Percentiles rank a stretch among this genome's conserved stretches.
phyloP scores from a whole-genome alignment of 192 early-diverging fungal genomes.

The Coemansia erecta region DNA sequence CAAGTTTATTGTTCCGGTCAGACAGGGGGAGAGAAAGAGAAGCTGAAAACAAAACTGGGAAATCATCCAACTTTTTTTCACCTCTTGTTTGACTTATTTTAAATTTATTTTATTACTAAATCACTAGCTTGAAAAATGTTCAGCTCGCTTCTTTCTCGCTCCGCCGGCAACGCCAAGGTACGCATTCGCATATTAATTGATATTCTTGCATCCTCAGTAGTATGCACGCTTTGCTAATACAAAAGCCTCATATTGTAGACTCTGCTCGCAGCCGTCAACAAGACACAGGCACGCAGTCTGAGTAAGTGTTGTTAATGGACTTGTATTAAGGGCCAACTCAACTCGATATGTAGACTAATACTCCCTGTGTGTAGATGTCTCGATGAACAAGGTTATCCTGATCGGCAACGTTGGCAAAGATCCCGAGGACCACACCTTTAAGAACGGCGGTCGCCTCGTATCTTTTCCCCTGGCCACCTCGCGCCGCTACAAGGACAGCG shows the following conservation, averaged over 20 bases:
- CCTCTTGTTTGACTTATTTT: background rate
- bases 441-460: constrained; percentile 51
- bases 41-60: too few species aligned
- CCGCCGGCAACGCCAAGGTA: constrained; percentile 25
- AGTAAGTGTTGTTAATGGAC: constrained; percentile 11
- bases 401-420: constrained; percentile 65
- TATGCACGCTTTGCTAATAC: background rate
- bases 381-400: constrained; percentile 65
- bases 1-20: background rate
- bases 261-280: background rate
- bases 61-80: background rate
- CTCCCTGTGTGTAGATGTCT: background rate
- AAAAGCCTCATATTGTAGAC: background rate
- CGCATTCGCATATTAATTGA: background rate
- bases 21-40: too few species aligned
- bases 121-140: constrained; percentile 27
- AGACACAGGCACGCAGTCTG: constrained; percentile 25
- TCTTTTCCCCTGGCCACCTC: constrained; percentile 67
- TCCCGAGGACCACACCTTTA: constrained; percentile 45
- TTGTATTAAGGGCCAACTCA: too few species aligned
- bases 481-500: constrained; percentile 59
- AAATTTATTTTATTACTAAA: background rate
- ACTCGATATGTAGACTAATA: background rate
- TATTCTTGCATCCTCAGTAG: too few species aligned
- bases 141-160: constrained; percentile 21